Base-by-base conservation (phyloP, 139 green algal species). In the Chlorella sp. region DNA sequence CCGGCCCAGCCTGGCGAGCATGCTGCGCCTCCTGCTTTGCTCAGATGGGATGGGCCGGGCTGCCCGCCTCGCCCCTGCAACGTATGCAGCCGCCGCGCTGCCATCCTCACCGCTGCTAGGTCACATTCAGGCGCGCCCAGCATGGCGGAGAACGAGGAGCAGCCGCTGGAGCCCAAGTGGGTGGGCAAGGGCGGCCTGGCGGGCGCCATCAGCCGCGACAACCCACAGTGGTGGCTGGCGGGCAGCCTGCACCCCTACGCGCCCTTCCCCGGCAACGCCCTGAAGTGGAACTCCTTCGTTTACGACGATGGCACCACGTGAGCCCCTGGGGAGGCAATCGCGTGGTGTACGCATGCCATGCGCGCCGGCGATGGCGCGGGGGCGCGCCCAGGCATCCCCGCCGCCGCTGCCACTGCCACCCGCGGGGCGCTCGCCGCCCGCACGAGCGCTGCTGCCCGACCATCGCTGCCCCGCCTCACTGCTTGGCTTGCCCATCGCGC, bases 281-380 rank as follows among this genome's bases (percentile, higher is more conserved):
- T 98, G 1, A 96, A 96, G 85, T 98, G 96, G 96, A 88, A 93
- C 26, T 94, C 86, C 87, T 94, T 92, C 79, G 95, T 96, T 15
- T 98, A 96, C 67, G 95, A 97, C 30, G 96, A 98, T 80, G 95
- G 93, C 80, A 97, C 95, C 65, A 97, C 96, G 95, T 98, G 87
- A 93, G 95, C 88, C 0, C 15, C 51, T 60, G 51, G 15, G 51
- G 51, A 60, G 15, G 51, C 51, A 60, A 60, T 60, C 51, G 2
- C 11, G 13, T 60, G 51, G 3, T 60, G 51, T 60, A 23, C 13
- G 13, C 51, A 21, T 60, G 51, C 51, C 51, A 60, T 60, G 51
- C 51, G 13, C 51, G 51, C 51, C 51, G 51, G 51, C 51, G 51
- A 60, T 60, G 51, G 51, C 51, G 51, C 51, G 51, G 51, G 51